phyloP scores from a whole-genome alignment of 2,329 filamentous ascomycete genomes.

The Plectosphaerella sp. region DNA sequence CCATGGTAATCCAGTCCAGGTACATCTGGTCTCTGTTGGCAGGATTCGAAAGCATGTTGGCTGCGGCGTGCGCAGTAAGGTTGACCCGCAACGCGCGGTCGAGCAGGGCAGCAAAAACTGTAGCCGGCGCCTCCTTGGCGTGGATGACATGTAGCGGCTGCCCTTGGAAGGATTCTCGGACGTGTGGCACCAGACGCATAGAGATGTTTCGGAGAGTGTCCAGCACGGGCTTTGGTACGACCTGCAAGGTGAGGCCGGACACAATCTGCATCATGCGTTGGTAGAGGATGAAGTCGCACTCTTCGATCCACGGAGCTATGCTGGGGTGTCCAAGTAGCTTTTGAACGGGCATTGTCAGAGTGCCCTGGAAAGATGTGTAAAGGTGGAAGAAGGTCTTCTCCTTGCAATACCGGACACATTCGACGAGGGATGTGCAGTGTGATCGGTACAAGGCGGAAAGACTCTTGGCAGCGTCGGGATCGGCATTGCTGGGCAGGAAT shows the following conservation, averaged over 20 bases:
- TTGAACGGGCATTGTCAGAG: conserved; percentile 92
- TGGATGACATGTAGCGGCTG: conserved; percentile 81
- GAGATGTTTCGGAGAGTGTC: conserved; percentile 86
- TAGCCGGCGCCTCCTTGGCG: conserved; percentile 83
- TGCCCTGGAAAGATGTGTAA: conserved; percentile 93
- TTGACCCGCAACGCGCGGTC: conserved; percentile 89
- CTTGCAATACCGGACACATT: conserved; percentile 93
- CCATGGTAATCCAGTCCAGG: conserved; percentile 75
- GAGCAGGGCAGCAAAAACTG: conserved; percentile 80
- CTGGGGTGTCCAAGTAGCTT: conserved; percentile 80
- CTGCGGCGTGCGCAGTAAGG: conserved; percentile 86
- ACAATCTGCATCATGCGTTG: conserved; percentile 95
- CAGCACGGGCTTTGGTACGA: conserved; percentile 81
- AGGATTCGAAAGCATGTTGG: conserved; percentile 84
- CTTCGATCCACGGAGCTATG: conserved; percentile 87
- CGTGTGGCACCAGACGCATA: conserved; percentile 72
- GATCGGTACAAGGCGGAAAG: conserved; percentile 85
- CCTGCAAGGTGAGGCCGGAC: conserved; percentile 82
- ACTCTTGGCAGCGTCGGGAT: conserved; percentile 80
- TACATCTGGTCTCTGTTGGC: conserved; percentile 95
- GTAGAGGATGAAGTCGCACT: conserved; percentile 93
- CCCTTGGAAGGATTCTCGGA: conserved; percentile 78
- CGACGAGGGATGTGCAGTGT: conserved; percentile 91
- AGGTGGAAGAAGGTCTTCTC: conserved; percentile 95
- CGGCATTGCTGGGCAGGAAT: conserved; percentile 77